Evolutionary conservation across 2,329 filamentous ascomycete species (phyloP), one percentile per base, ranked within the genome.

Genomic region (Aspergillus chevalieri): DNA sequence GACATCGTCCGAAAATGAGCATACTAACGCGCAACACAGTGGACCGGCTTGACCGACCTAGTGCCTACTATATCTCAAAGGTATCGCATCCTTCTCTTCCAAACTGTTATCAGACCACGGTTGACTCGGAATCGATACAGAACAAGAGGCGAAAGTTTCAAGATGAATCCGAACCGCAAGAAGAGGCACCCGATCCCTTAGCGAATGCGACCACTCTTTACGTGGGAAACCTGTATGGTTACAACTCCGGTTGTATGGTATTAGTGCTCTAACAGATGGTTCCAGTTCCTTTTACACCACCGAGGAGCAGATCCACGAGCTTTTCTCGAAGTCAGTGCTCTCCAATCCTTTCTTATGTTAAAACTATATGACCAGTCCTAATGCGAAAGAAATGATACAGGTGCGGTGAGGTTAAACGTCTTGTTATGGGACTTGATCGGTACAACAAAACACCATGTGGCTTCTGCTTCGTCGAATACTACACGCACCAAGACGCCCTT

Each of bases 391-490:
- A n/a, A 24, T 30, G 24, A 34, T 52, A 26, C 47, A 82, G 79
- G 67, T 85, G 90, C 71, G 93, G 93, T 63, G 93, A 97, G 76
- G 95, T 98, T 74, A 98, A 98, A 75, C 88, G 93, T 24, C 82
- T 98, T 44, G 83, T 98, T 57, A 98, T 98, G 93, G 93, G 93
- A 45, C 83, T 98, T 47, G 93, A 98, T 69, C 86, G 93, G 50
- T 95, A 93, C 77, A 87, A 87, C 72, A 98, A 98, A 77, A 98
- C 93, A 0, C 93, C 93, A 1, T 98, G 93, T 72, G 93, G 93
- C 38, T 98, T 98, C 78, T 98, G 93, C 78, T 98, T 98, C 66
- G 93, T 98, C 64, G 93, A 98, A 74, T 98, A 98, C 75, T 97
- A 96, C 76, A 96, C 86, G 26, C 93, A 97, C 70, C 86, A 95